Base-by-base conservation (phyloP, 306 rosid species). In the Fragaria nilgerrensis region DNA sequence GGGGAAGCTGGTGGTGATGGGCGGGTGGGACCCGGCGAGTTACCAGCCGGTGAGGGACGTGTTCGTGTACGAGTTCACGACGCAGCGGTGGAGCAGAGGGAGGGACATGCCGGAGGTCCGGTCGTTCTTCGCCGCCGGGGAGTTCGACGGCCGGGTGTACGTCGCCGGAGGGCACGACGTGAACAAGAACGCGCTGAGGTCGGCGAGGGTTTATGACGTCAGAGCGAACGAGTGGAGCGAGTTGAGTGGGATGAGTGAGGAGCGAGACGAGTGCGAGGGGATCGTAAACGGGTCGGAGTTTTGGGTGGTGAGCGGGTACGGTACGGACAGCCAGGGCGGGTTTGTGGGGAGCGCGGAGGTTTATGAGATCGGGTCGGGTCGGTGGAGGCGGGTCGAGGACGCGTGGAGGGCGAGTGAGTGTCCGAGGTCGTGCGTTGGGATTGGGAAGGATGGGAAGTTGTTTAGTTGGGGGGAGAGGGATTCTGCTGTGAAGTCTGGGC, bases 141-240 rank as follows among this genome's bases (percentile, higher is more conserved):
- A 78, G 37, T 2, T 37, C 7, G 79, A 22, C 25, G 88, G 86
- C 11, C 44, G 75, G 47, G 65, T 88, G 7, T 75, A 43, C 56
- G 50, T 88, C 55, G 85, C 90, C 47, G 92, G 92, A 3, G 92
- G 92, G 20, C 90, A 88, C 78, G 92, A 88, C 66, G 87, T 65
- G 71, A 84, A 45, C 76, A 88, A 88, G 81, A 86, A 88, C 75
- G 90, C 91, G 58, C 32, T 80, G 72, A 55, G 74, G 8, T 69
- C 89, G 10, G 86, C 88, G 15, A 79, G 85, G 83, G 89, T 72
- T 2, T 88, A 88, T 52, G 76, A 81, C 37, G 72, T 85, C 55
- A 70, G 80, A 29, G 27, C 58, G 13, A 77, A 88, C 82, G 80
- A 85, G 73, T 87, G 91, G 91, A 45, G 59, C 22, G 81, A 83